Evolutionary conservation across 2,329 filamentous ascomycete species (phyloP), one percentile per base, ranked within the genome.

Genomic region (Botrytis deweyae): DNA sequence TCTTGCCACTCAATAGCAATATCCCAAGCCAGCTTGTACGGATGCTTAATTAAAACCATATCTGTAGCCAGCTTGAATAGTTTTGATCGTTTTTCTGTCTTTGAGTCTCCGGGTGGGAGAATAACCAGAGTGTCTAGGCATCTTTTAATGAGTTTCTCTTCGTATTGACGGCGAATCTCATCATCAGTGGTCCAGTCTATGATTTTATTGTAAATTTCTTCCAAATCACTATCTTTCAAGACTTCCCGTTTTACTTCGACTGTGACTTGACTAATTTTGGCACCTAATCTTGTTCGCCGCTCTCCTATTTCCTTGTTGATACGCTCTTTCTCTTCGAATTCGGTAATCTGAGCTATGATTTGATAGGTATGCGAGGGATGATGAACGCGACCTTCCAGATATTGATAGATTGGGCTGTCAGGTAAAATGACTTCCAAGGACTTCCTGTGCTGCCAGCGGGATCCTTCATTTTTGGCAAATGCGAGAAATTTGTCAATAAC

Each of bases 1-100:
- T 98, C 95, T 77, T 92, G 89, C 93, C 95, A 98, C 80, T 98
- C 93, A 74, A 99, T 86, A 44, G 92, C 88, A 75, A 98, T 91
- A 78, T 94, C 92, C 97, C 97, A 99, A 0, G 96, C 96, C 25
- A 97, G 86, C 76, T 91, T 89, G 83, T 92, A 97, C 0, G 94
- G 93, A 78, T 98, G 94, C 78, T 95, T 95, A 81, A 99, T 96
- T 74, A 97, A 93, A 75, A 99, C 95, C 93, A 99, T 97, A 75
- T 95, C 96, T 76, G 91, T 90, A 0, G 95, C 94, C 70, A 96
- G 85, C 74, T 92, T 91, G 79, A 92, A 83, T 0, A 97, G 91
- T 76, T 92, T 90, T 52, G 89, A 85, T 40, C 93, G 88, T 81
- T 97, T 94, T 29, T 85, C 83, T 1, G 84, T 80, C 82, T 98